Conservation (phyloP, 768 basidiomycete genomes). For the Russula vinacea region DNA sequence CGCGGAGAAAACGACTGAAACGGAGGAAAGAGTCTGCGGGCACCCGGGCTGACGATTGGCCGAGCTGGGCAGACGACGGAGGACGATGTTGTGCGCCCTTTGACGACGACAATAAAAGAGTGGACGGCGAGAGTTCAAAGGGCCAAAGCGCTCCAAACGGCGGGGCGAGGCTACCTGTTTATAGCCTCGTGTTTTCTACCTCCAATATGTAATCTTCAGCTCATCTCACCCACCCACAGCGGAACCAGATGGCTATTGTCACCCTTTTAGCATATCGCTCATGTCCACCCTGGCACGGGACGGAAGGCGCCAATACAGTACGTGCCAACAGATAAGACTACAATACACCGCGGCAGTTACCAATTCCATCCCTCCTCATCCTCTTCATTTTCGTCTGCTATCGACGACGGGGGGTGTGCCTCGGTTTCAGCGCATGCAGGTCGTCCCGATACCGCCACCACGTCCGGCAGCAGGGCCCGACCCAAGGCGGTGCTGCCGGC, state of each 20-base stretch:
- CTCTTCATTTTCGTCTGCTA: neutral
- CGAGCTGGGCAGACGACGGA: neutral
- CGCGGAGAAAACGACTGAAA: neutral
- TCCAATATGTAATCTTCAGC: neutral
- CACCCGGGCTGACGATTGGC: neutral
- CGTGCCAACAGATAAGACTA: neutral
- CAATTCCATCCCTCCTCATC: constrained; percentile 30
- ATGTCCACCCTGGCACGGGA: neutral
- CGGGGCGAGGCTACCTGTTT: constrained; percentile 2
- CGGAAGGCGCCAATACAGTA: neutral
- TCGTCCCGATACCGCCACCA: neutral
- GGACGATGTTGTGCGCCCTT: neutral
- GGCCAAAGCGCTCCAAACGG: neutral
- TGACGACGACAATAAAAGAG: neutral
- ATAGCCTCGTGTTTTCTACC: neutral
- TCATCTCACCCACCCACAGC: neutral
- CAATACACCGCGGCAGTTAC: constrained; percentile 11
- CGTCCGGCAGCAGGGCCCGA: constrained; percentile 8
- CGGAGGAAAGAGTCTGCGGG: neutral
- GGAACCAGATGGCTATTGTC: neutral
- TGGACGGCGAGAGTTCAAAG: neutral
- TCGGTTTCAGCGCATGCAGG: neutral
- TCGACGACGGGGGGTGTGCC: too few relatives aligned
- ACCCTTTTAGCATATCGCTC: neutral
- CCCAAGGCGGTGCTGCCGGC: constrained; percentile 8